Evolutionary conservation across 257 asterid genomes (phyloP).

Genomic region (Voacanga thouarsii): DNA sequence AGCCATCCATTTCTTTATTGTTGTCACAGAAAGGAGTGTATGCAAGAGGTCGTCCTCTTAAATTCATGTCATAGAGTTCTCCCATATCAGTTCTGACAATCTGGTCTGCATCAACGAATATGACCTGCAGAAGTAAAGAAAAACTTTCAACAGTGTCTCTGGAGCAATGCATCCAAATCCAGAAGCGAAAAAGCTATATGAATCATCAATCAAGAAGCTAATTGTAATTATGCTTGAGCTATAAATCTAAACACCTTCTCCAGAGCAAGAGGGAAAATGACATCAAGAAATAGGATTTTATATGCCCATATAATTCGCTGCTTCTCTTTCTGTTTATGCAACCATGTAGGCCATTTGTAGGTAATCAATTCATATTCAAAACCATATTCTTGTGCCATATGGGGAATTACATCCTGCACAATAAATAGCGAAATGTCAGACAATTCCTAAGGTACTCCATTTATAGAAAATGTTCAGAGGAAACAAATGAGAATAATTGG

Average conservation of each 20-base stretch:
- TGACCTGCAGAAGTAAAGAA: slow-evolving; percentile 53
- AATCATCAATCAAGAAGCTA: slow-evolving; percentile 11
- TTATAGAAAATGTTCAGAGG: slow-evolving; percentile 14
- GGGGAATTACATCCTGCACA: slow-evolving; percentile 86
- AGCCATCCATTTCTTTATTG: slow-evolving; percentile 99
- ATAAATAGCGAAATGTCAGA: slow-evolving; percentile 16
- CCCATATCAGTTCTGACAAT: slow-evolving; percentile 96
- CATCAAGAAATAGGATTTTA: slow-evolving; percentile 93
- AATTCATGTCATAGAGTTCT: slow-evolving; percentile 92
- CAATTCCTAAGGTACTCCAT: slow-evolving; percentile 9
- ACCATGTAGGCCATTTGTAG: slow-evolving; percentile 99
- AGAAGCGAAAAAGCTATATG: background rate
- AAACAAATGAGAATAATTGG: slow-evolving; percentile 5
- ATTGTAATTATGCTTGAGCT: background rate
- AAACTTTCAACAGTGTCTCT: background rate
- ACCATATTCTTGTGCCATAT: slow-evolving; percentile 89
- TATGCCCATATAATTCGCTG: slow-evolving; percentile 98
- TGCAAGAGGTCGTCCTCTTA: slow-evolving; percentile 84
- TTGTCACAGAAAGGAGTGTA: slow-evolving; percentile 98
- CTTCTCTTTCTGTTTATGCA: slow-evolving; percentile 95
- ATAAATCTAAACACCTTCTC: slow-evolving; percentile 58
- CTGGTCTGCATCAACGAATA: slow-evolving; percentile 97
- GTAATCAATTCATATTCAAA: slow-evolving; percentile 91
- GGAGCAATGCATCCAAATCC: background rate
- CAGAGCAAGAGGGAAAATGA: slow-evolving; percentile 94